Conservation (phyloP, 1,284 basidiomycete genomes). For the Marasmius sp. region DNA sequence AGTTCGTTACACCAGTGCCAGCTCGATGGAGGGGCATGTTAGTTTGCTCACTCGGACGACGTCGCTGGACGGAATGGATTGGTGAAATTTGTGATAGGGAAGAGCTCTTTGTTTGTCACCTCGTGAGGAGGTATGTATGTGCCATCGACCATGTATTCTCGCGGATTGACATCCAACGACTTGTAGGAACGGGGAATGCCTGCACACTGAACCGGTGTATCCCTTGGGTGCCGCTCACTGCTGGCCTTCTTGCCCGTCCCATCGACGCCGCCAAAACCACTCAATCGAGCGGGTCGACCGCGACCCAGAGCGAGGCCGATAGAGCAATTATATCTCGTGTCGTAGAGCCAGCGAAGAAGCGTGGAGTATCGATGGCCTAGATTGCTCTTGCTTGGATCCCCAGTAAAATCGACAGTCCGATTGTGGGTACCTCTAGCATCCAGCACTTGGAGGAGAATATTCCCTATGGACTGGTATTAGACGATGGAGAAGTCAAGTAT, state of each 20-base stretch:
- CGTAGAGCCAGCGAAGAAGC: background rate
- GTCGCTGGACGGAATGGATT: constrained; percentile 16
- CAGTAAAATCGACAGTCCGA: constrained; percentile 16
- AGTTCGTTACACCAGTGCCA: constrained; percentile 43
- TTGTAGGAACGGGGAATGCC: background rate
- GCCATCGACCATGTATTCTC: too few species aligned
- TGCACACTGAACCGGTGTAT: constrained; percentile 19
- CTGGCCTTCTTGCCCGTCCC: background rate
- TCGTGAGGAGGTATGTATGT: constrained; percentile 13
- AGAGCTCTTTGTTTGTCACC: constrained; percentile 28
- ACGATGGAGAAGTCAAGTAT: constrained; percentile 24
- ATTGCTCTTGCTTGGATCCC: constrained; percentile 13
- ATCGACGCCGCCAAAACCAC: too few species aligned
- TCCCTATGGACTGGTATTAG: constrained; percentile 18
- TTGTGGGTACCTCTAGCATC: constrained; percentile 22
- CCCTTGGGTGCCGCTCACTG: background rate
- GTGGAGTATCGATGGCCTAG: constrained; percentile 5
- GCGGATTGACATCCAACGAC: too few species aligned
- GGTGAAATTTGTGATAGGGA: constrained; percentile 29
- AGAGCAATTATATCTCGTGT: constrained; percentile 6
- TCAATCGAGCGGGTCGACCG: background rate
- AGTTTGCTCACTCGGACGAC: constrained; percentile 26
- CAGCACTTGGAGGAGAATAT: constrained; percentile 23
- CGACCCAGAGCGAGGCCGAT: constrained; percentile 1
- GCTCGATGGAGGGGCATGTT: constrained; percentile 34